These are phyloP conservation scores for Acidomyces sp. DNA, from an alignment of 495 filamentous ascomycete genomes.

Conservation along the genomic window DNA sequence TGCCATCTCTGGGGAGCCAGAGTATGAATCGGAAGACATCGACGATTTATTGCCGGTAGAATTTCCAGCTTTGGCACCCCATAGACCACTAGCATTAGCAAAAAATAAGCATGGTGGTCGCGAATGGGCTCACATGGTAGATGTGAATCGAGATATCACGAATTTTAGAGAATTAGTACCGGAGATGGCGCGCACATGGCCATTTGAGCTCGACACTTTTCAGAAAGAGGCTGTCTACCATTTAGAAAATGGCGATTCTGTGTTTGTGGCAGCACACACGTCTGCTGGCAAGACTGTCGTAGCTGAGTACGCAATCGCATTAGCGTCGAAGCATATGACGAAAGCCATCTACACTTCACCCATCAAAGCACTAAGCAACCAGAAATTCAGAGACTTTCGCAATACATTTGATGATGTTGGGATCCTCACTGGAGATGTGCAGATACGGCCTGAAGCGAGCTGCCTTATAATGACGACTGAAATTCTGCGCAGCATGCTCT, in stretches of 20 bases:
- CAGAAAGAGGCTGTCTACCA: slow-evolving; percentile 98
- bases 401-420: slow-evolving; percentile 85
- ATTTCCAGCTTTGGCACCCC: slow-evolving; percentile 85
- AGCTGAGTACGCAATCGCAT: slow-evolving; percentile 91
- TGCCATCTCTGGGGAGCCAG: slow-evolving; percentile 21
- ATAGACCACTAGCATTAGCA: slow-evolving; percentile 56
- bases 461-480: slow-evolving; percentile 99
- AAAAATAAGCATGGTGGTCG: slow-evolving; percentile 57
- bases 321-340: slow-evolving; percentile 95
- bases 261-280: slow-evolving; percentile 97
- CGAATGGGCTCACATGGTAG: slow-evolving; percentile 97
- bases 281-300: slow-evolving; percentile 98
- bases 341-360: slow-evolving; percentile 98
- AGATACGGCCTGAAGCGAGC: slow-evolving; percentile 95
- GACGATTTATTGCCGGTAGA: slow-evolving; percentile 84
- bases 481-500: slow-evolving; percentile 95
- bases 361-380: slow-evolving; percentile 96
- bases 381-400: slow-evolving; percentile 94
- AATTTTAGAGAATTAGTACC: slow-evolving; percentile 91
- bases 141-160: slow-evolving; percentile 75
- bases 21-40: slow-evolving; percentile 61
- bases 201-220: slow-evolving; percentile 94
- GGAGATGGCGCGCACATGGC: slow-evolving; percentile 90
- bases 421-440: slow-evolving; percentile 92
- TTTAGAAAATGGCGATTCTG: slow-evolving; percentile 88